A percentile compares a stretch with the other conserved stretches of the same genome.
Conservation (phyloP, 306 rosid genomes). For the Quercus glauca region DNA sequence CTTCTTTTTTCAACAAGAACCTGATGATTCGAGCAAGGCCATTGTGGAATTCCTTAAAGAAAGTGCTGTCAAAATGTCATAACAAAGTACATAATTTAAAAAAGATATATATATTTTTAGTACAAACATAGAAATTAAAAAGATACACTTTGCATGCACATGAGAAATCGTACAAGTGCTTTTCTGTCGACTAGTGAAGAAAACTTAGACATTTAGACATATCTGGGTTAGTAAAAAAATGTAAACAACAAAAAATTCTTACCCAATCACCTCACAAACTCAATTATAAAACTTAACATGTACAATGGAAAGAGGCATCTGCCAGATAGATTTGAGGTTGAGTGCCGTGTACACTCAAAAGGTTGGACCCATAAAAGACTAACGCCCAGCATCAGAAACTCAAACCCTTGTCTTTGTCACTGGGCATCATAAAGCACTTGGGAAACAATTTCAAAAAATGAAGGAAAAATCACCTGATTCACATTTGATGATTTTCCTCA, state of each 20-base stretch:
- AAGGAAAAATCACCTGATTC: constrained; percentile 12
- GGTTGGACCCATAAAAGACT: neutral
- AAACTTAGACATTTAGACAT: constrained; percentile 18
- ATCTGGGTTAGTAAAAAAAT: constrained; percentile 28
- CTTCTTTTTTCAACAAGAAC: constrained; percentile 46
- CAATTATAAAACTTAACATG: neutral
- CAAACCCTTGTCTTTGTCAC: constrained; percentile 4
- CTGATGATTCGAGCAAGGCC: constrained; percentile 61
- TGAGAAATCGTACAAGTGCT: constrained; percentile 13
- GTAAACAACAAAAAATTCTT: constrained; percentile 17
- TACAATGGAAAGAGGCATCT: constrained; percentile 10
- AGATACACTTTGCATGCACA: constrained; percentile 35
- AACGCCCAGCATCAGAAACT: constrained; percentile 2
- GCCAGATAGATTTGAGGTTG: constrained; percentile 22
- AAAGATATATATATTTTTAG: no score
- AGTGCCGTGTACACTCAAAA: neutral
- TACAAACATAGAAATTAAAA: constrained; percentile 12
- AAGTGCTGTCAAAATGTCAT: constrained; percentile 53
- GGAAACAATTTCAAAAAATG: neutral
- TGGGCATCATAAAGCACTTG: neutral
- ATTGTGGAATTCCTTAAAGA: constrained; percentile 73
- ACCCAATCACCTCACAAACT: constrained; percentile 28
- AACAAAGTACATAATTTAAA: no score
- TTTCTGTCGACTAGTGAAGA: constrained; percentile 27
- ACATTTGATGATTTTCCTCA: neutral